These are phyloP conservation scores for Xanthoconium separans DNA, from an alignment of 1,284 basidiomycete genomes.

Conservation along the genomic window DNA sequence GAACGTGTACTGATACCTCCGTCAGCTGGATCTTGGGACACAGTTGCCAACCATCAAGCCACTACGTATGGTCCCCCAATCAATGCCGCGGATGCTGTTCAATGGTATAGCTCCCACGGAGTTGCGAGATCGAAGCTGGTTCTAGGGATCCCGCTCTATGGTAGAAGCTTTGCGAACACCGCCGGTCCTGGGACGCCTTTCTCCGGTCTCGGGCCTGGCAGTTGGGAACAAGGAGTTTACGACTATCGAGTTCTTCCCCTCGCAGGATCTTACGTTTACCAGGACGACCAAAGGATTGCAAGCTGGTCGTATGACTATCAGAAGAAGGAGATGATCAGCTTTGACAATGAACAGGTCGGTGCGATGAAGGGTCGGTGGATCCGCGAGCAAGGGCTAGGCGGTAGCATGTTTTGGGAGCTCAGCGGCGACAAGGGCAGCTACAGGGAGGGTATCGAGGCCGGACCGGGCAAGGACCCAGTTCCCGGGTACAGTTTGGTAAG, in stretches of 20 bases:
- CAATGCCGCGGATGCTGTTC: conserved; percentile 67
- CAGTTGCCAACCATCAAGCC: conserved; percentile 82
- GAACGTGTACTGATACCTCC: conserved; percentile 10
- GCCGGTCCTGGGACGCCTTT: conserved; percentile 79
- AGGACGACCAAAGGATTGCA: conserved; percentile 58
- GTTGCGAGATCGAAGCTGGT: conserved; percentile 81
- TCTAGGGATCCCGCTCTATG: conserved; percentile 88
- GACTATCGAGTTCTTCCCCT: conserved; percentile 79
- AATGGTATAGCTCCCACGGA: conserved; percentile 72
- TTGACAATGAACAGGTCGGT: conserved; percentile 70
- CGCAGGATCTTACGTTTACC: conserved; percentile 60
- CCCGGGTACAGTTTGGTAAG: conserved; percentile 63
- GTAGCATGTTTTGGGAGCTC: conserved; percentile 87
- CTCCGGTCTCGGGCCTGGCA: conserved; percentile 71
- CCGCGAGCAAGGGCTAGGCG: conserved; percentile 63
- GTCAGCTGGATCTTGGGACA: conserved; percentile 83
- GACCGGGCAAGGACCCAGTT: conserved; percentile 59
- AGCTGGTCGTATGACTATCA: conserved; percentile 74
- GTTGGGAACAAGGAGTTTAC: conserved; percentile 80
- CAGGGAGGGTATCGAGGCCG: conserved; percentile 70
- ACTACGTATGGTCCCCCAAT: conserved; percentile 73
- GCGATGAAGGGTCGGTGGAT: conserved; percentile 78
- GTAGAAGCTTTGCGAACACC: conserved; percentile 87
- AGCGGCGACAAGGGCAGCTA: conserved; percentile 72
- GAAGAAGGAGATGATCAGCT: conserved; percentile 77